These are phyloP conservation scores for Arbutus unedo DNA, from an alignment of 148 eudicot species.

Conservation along the genomic window DNA sequence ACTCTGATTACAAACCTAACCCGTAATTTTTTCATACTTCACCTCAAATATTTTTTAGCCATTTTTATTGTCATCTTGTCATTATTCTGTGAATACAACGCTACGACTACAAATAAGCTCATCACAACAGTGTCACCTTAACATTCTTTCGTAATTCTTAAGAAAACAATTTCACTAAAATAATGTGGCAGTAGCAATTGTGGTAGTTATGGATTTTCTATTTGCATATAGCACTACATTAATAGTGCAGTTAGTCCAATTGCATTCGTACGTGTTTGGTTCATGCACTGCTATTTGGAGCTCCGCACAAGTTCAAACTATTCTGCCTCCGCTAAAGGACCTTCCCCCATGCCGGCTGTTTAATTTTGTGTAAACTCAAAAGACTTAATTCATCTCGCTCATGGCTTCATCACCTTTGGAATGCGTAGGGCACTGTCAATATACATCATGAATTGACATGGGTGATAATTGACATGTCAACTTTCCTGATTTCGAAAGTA, in stretches of 20 bases:
- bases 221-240: not conserved
- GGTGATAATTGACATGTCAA: no score
- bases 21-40: not conserved
- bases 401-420: no score
- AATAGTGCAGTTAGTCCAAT: not conserved
- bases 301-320: not conserved
- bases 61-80: not conserved
- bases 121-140: not conserved
- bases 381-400: no score
- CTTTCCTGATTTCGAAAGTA: no score
- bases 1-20: not conserved
- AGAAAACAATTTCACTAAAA: not conserved
- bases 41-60: not conserved
- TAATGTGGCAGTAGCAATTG: not conserved
- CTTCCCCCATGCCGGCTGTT: not conserved
- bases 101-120: not conserved
- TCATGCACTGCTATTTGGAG: not conserved
- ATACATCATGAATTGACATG: no score
- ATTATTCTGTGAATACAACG: not conserved
- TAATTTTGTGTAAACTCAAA: not conserved
- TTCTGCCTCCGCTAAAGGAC: not conserved
- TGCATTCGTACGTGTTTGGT: not conserved
- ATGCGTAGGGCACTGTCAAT: no score
- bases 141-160: not conserved
- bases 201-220: not conserved